Percentiles rank a stretch among this genome's conserved stretches.
Evolutionary conservation across 441 rosid species (phyloP).

Genomic region (Pelargonium myrrhifolium): DNA sequence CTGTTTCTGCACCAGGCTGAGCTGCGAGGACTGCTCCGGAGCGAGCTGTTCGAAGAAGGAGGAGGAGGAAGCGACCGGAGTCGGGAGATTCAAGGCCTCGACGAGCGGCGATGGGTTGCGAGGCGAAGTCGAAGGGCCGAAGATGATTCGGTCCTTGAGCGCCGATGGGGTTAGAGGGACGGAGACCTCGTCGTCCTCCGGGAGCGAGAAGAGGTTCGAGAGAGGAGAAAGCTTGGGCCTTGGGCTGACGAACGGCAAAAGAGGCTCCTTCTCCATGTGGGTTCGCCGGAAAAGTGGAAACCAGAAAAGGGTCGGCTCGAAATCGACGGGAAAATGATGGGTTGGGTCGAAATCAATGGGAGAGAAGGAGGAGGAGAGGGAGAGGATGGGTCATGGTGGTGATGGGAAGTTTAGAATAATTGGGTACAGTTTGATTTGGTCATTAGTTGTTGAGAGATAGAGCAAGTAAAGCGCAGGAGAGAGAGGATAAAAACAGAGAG

Average conservation of each 20-base stretch:
- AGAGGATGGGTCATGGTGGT: background rate
- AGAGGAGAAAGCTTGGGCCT: constrained; percentile 22
- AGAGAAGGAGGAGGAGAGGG: background rate
- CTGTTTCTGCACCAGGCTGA: constrained; percentile 10
- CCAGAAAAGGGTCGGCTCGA: background rate
- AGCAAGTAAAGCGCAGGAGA: background rate
- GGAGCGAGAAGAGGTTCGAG: constrained; percentile 47
- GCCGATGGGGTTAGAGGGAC: constrained; percentile 56
- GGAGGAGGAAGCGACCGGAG: constrained; percentile 23
- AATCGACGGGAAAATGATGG: background rate
- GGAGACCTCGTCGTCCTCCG: constrained; percentile 57
- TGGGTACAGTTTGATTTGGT: background rate
- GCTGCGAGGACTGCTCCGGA: constrained; percentile 18
- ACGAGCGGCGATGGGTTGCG: constrained; percentile 29
- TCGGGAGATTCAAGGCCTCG: constrained; percentile 45
- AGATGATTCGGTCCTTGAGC: constrained; percentile 69
- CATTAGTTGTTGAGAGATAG: background rate
- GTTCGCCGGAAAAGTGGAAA: constrained; percentile 6
- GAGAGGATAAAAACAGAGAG: no score
- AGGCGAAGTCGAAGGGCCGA: constrained; percentile 50
- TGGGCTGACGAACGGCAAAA: constrained; percentile 33
- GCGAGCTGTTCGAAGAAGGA: constrained; percentile 5
- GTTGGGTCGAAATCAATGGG: background rate
- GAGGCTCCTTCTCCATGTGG: constrained; percentile 54
- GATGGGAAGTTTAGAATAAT: background rate